These are phyloP conservation scores for Chlorophyllum brunneum DNA, from an alignment of 768 basidiomycete species.

Conservation along the genomic window DNA sequence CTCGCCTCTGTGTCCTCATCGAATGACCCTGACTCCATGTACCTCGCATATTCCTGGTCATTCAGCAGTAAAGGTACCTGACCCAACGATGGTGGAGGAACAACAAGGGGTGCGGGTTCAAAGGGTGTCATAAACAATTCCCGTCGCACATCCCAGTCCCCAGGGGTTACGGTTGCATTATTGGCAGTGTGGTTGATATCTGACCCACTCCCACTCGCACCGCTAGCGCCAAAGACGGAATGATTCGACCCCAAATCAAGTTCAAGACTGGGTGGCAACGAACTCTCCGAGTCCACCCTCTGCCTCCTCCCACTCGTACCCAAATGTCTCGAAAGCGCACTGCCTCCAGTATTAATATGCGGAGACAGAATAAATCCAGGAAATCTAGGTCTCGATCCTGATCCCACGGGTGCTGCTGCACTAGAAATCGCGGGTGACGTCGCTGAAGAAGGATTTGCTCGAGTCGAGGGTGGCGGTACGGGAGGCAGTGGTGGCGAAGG, in stretches of 20 bases:
- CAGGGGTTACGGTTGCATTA: neutral
- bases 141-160: no score
- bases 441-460: neutral
- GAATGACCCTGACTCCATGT: no score
- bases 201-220: neutral
- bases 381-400: neutral
- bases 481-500: neutral
- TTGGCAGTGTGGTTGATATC: neutral
- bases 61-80: neutral
- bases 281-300: neutral
- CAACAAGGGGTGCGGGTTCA: neutral
- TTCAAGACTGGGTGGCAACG: neutral
- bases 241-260: constrained; percentile 1
- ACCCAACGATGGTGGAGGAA: neutral
- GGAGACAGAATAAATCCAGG: neutral
- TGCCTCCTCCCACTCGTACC: no score
- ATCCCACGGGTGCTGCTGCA: neutral
- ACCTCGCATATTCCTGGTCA: neutral
- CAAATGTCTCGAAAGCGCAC: neutral
- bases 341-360: neutral
- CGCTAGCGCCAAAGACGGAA: neutral
- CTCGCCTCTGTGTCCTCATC: no score
- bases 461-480: neutral
- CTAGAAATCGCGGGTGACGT: neutral
- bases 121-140: neutral